phyloP scores from a whole-genome alignment of 2,329 filamentous ascomycete species.

The Blumeria graminis region DNA sequence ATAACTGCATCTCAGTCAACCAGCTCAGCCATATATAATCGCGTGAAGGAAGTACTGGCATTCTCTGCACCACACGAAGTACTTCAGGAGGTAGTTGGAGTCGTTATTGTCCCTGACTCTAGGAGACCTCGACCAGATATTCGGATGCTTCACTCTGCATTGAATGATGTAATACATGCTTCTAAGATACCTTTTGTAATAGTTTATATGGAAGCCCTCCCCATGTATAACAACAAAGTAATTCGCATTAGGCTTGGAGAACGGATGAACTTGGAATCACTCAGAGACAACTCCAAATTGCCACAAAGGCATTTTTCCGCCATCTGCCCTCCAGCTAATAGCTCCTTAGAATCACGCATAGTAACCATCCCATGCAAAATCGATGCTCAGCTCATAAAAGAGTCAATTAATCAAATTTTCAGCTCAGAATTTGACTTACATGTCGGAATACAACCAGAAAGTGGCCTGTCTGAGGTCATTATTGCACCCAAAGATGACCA shows the following conservation, averaged over 20 bases:
- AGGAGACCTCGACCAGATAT: constrained; percentile 22
- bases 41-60: constrained; percentile 24
- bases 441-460: constrained; percentile 1
- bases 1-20: constrained; percentile 21
- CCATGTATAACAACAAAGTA: constrained; percentile 33
- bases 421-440: constrained; percentile 2
- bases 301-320: constrained; percentile 25
- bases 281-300: constrained; percentile 22
- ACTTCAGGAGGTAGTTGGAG: constrained; percentile 30
- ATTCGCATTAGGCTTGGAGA: constrained; percentile 27
- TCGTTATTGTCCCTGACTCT: constrained; percentile 24
- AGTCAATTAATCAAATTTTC: background rate
- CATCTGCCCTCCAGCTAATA: constrained; percentile 23
- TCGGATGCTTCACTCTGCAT: constrained; percentile 22
- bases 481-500: constrained; percentile 1
- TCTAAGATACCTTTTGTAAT: constrained; percentile 27
- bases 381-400: constrained; percentile 11
- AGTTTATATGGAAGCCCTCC: constrained; percentile 29
- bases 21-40: constrained; percentile 21
- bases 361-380: constrained; percentile 15
- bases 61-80: constrained; percentile 28
- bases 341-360: constrained; percentile 21
- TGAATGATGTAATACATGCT: constrained; percentile 24
- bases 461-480: constrained; percentile 3
- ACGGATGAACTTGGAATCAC: constrained; percentile 20